A percentile compares a stretch with the other conserved stretches of the same genome.
Conservation (phyloP, 177 flowering plant genomes). For the Tripterygium wilfordii region DNA sequence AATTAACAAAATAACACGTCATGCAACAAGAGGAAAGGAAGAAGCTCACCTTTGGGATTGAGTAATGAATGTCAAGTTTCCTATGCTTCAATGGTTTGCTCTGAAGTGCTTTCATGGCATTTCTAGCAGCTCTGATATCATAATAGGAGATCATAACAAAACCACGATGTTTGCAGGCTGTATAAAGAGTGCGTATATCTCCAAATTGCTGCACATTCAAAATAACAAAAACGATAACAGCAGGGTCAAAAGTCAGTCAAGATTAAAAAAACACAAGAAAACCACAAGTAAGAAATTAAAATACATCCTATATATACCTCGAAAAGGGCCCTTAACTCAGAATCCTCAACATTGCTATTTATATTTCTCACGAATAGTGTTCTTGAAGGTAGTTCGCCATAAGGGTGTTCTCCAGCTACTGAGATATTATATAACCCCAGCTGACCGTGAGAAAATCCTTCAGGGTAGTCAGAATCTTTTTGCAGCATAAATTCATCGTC, state of each 20-base stretch:
- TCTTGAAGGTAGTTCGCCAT: constrained; percentile 65
- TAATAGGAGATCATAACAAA: constrained; percentile 84
- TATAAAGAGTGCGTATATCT: constrained; percentile 70
- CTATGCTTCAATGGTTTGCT: constrained; percentile 54
- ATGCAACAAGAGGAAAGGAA: background rate
- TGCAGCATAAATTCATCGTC: constrained; percentile 39
- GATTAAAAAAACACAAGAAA: background rate
- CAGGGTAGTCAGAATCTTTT: constrained; percentile 25
- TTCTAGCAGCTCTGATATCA: constrained; percentile 75
- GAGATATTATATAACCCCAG: constrained; percentile 28
- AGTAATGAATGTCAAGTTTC: constrained; percentile 83
- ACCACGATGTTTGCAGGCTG: constrained; percentile 84
- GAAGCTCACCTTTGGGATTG: constrained; percentile 61
- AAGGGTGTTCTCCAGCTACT: constrained; percentile 49
- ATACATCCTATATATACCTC: constrained; percentile 35
- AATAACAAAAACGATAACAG: background rate
- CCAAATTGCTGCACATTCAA: constrained; percentile 65
- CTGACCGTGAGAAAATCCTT: constrained; percentile 20
- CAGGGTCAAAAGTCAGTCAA: background rate
- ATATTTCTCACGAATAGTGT: constrained; percentile 79
- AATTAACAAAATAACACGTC: background rate
- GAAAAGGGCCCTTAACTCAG: constrained; percentile 58
- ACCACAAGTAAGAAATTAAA: background rate
- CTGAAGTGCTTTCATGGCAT: constrained; percentile 79
- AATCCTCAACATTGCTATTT: constrained; percentile 65